Conservation (phyloP, 306 rosid genomes). For the Quercus suber region DNA sequence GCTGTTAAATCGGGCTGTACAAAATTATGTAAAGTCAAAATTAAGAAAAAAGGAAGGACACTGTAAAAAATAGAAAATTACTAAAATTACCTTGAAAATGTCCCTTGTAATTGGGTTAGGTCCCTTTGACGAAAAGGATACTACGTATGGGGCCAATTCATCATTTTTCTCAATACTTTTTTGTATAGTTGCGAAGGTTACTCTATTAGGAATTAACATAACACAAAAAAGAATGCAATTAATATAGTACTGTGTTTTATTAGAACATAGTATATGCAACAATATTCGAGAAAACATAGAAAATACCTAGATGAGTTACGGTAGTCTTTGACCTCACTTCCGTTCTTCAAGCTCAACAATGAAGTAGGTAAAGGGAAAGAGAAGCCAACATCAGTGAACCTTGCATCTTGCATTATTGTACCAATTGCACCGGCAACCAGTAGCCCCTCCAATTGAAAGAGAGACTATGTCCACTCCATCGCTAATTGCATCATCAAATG, state of each 20-base stretch:
- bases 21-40: too few species aligned
- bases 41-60: too few species aligned
- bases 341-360: not conserved
- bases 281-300: too few species aligned
- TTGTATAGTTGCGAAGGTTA: slow-evolving; percentile 33
- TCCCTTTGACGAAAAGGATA: slow-evolving; percentile 30
- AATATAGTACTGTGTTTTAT: too few species aligned
- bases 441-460: slow-evolving; percentile 12
- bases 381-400: not conserved
- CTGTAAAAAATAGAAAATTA: slow-evolving; percentile 18
- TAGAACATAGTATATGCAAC: too few species aligned
- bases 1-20: too few species aligned
- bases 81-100: too few species aligned
- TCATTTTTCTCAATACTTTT: slow-evolving; percentile 16
- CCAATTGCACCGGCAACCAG: slow-evolving; percentile 15
- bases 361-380: slow-evolving; percentile 25
- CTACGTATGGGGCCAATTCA: slow-evolving; percentile 30
- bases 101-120: too few species aligned
- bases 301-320: slow-evolving; percentile 16
- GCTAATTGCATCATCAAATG: slow-evolving; percentile 54
- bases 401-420: slow-evolving; percentile 1
- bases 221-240: not conserved
- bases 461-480: slow-evolving; percentile 58
- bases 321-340: not conserved
- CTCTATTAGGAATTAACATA: not conserved